Evolutionary conservation across 83 land plant genomes (phyloP).

Genomic region (Picea engelmannii): DNA sequence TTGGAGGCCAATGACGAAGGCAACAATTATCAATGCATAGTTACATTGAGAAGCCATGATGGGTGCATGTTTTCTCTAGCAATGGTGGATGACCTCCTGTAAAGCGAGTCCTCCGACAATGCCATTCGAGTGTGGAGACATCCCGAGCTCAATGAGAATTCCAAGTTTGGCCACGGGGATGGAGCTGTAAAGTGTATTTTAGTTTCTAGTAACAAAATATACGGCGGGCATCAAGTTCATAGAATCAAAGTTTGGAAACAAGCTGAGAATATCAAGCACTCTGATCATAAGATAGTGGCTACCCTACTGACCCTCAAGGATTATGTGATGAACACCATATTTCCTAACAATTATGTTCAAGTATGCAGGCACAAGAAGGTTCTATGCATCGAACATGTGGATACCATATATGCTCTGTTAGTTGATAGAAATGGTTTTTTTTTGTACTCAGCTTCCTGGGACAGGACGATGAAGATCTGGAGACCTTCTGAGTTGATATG

Average conservation of each 20-base stretch:
- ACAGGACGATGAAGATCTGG: constrained; percentile 85
- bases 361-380: constrained; percentile 51
- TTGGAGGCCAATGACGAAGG: too few species aligned
- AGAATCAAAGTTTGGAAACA: constrained; percentile 78
- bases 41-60: constrained; percentile 26
- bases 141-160: constrained; percentile 21
- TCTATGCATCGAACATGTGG: constrained; percentile 79
- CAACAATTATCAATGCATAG: too few species aligned
- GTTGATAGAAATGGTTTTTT: constrained; percentile 38
- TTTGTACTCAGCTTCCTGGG: constrained; percentile 90
- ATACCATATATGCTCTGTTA: constrained; percentile 75
- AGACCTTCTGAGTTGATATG: constrained; percentile 65
- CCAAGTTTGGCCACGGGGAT: constrained; percentile 43
- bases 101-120: constrained; percentile 67
- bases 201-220: constrained; percentile 51
- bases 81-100: constrained; percentile 42
- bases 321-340: constrained; percentile 44
- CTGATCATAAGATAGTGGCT: constrained; percentile 47
- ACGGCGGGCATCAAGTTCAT: constrained; percentile 83
- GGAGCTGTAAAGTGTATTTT: constrained; percentile 76
- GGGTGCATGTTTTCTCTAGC: constrained; percentile 65
- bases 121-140: constrained; percentile 69
- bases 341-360: constrained; percentile 58
- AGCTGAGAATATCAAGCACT: constrained; percentile 20
- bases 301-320: constrained; percentile 66